A percentile compares a stretch with the other conserved stretches of the same genome.
These are phyloP conservation scores for Pichia sp. DNA, from an alignment of 1,139 yeast species.

Conservation along the genomic window DNA sequence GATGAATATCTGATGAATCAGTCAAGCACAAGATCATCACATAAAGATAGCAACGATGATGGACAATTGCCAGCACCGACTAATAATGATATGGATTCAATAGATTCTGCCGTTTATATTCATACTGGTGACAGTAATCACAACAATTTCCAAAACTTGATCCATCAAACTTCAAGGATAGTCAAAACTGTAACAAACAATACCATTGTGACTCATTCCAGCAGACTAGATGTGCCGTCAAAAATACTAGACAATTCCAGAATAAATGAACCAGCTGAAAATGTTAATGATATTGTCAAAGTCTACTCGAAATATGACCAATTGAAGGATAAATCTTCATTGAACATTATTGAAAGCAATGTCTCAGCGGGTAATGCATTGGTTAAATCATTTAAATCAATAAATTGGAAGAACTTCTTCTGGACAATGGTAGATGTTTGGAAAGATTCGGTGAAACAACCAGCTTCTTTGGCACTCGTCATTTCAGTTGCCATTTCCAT, in stretches of 20 bases:
- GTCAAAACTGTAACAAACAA: background rate
- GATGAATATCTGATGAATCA: background rate
- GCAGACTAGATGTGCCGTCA: conserved; percentile 11
- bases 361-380: background rate
- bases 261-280: conserved; percentile 42
- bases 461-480: conserved; percentile 41
- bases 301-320: conserved; percentile 38
- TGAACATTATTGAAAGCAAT: conserved; percentile 11
- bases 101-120: conserved; percentile 1
- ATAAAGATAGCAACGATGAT: background rate
- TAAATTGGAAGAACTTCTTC: conserved; percentile 46
- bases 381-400: background rate
- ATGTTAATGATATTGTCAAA: conserved; percentile 48
- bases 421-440: conserved; percentile 44
- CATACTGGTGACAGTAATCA: background rate
- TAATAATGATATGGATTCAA: background rate
- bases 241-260: conserved; percentile 26
- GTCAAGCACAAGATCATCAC: background rate
- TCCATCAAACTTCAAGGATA: background rate
- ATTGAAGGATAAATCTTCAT: background rate
- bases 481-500: conserved; percentile 39
- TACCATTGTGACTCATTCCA: conserved; percentile 2
- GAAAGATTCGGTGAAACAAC: conserved; percentile 13
- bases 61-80: background rate
- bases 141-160: background rate